A percentile compares a stretch with the other conserved stretches of the same genome.
These are phyloP conservation scores for Penstemon davidsonii DNA, from an alignment of 257 asterid genomes.

Conservation along the genomic window DNA sequence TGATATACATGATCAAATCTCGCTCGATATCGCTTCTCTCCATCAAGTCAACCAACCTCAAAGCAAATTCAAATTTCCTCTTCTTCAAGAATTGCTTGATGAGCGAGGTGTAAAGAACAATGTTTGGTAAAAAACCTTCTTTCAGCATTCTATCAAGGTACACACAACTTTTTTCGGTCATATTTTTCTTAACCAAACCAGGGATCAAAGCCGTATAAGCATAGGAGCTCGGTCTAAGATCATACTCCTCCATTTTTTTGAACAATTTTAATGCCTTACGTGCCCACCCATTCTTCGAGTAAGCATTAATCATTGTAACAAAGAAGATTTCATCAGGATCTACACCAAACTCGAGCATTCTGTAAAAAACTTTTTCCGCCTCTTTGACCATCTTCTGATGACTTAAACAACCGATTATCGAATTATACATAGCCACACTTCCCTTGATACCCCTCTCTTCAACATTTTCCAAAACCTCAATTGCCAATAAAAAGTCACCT, in stretches of 20 bases:
- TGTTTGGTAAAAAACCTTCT: conserved; percentile 58
- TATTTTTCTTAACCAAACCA: conserved; percentile 59
- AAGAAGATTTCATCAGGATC: conserved; percentile 52
- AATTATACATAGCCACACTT: conserved; percentile 43
- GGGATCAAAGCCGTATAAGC: conserved; percentile 60
- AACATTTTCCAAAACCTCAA: conserved; percentile 45
- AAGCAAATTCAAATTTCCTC: conserved; percentile 47
- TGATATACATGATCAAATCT: conserved; percentile 48
- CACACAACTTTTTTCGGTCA: conserved; percentile 43
- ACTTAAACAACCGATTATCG: conserved; percentile 53
- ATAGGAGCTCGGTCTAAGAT: conserved; percentile 45
- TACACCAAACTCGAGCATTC: conserved; percentile 48
- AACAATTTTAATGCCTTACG: conserved; percentile 44
- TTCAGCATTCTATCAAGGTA: conserved; percentile 60
- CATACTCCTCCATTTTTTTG: conserved; percentile 42
- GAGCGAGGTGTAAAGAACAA: conserved; percentile 57
- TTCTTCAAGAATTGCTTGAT: conserved; percentile 57
- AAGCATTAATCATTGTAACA: conserved; percentile 58
- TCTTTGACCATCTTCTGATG: conserved; percentile 39
- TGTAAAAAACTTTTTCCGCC: conserved; percentile 45
- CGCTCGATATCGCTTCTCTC: conserved; percentile 43
- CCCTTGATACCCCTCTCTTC: conserved; percentile 51
- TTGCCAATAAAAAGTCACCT: conserved; percentile 44
- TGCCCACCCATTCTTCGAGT: conserved; percentile 54
- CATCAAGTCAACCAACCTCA: conserved; percentile 59